Evolutionary conservation across 2,329 filamentous ascomycete genomes (phyloP).

Genomic region (Phialophora tarda): DNA sequence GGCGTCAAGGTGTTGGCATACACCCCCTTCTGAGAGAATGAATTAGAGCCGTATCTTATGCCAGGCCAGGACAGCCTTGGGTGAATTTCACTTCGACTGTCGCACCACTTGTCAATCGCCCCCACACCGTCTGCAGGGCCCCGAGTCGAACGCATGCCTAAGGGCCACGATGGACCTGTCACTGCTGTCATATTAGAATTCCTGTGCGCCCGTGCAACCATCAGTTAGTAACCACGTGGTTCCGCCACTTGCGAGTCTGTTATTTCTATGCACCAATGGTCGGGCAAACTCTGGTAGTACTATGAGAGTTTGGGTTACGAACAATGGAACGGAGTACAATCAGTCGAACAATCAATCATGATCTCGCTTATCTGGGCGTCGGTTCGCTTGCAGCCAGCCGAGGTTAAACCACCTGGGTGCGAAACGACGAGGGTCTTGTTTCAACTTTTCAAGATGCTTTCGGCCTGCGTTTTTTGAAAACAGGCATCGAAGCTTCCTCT

Average conservation of each 20-base stretch:
- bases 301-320: conserved; percentile 16
- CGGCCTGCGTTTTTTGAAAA: conserved; percentile 58
- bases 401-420: conserved; percentile 16
- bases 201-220: conserved; percentile 14
- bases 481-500: conserved; percentile 41
- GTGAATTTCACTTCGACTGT: neutral
- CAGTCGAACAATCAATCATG: conserved; percentile 28
- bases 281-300: conserved; percentile 4
- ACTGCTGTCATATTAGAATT: conserved; percentile 22
- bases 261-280: conserved; percentile 12
- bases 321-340: conserved; percentile 14
- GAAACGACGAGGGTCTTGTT: conserved; percentile 1
- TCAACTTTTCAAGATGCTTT: conserved; percentile 48
- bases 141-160: neutral
- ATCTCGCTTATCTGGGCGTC: conserved; percentile 34
- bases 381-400: conserved; percentile 31
- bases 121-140: neutral
- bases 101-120: neutral
- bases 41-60: neutral
- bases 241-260: conserved; percentile 17
- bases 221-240: conserved; percentile 22
- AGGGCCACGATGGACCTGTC: conserved; percentile 28
- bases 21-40: neutral
- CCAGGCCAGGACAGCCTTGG: neutral
- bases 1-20: neutral